Conservation (phyloP, 257 asterid genomes). For the Ballota nigra region DNA sequence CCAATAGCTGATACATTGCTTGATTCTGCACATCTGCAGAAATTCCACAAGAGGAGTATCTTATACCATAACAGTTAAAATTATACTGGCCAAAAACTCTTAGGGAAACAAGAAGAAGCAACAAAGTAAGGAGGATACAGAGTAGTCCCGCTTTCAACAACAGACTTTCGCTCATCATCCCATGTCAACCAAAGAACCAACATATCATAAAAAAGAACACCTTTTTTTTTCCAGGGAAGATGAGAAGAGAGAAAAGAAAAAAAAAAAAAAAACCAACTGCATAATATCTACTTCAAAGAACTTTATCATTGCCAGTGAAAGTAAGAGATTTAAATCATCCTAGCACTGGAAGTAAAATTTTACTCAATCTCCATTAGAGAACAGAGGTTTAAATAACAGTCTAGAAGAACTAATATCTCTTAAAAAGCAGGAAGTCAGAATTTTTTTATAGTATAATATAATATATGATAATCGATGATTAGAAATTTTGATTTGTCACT, state of each 20-base stretch:
- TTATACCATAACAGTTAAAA: not conserved
- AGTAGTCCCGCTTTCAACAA: too few species aligned
- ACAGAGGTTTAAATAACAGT: not conserved
- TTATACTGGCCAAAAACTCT: not conserved
- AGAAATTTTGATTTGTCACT: too few species aligned
- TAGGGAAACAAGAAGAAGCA: not conserved
- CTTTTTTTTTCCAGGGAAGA: not conserved
- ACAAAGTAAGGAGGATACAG: too few species aligned
- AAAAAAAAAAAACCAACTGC: too few species aligned
- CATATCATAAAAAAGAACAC: not conserved
- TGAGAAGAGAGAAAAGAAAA: not conserved
- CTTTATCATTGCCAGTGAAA: not conserved
- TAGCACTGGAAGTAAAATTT: not conserved
- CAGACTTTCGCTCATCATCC: too few species aligned
- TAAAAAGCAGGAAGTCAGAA: not conserved
- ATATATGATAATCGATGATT: too few species aligned
- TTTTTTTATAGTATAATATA: not conserved
- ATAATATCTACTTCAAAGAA: not conserved
- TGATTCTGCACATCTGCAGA: slow-evolving; percentile 91
- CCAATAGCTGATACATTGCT: slow-evolving; percentile 98
- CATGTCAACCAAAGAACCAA: too few species aligned
- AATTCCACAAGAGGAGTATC: too few species aligned
- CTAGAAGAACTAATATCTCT: not conserved
- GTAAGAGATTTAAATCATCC: not conserved
- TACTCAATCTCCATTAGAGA: not conserved